A percentile compares a stretch with the other conserved stretches of the same genome.
Evolutionary conservation across 345 rosid genomes (phyloP).

Genomic region (Kandelia obovata): DNA sequence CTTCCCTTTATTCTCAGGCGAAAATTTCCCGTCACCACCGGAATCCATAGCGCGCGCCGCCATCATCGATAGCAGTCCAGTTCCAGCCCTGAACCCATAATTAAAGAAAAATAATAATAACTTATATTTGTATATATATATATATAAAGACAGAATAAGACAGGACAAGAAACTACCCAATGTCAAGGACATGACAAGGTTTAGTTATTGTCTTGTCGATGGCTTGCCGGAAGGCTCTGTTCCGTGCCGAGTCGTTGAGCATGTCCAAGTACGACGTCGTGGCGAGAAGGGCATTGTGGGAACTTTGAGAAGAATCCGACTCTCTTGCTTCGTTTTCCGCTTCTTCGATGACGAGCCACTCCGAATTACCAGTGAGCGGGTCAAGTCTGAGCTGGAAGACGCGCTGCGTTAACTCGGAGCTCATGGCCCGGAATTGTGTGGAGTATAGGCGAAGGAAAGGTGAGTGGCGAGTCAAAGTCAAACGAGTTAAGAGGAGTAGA

Average conservation of each 20-base stretch:
- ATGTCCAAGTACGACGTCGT: slow-evolving; percentile 69
- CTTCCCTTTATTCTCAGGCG: slow-evolving; percentile 23
- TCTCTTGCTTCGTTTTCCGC: slow-evolving; percentile 30
- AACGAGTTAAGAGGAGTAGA: slow-evolving; percentile 11
- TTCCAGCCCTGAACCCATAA: slow-evolving; percentile 70
- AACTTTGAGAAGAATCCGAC: slow-evolving; percentile 11
- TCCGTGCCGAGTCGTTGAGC: slow-evolving; percentile 65
- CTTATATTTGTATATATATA: background rate
- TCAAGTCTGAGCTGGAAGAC: slow-evolving; percentile 60
- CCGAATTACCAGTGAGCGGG: slow-evolving; percentile 62
- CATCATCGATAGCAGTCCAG: slow-evolving; percentile 96
- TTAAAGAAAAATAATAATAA: background rate
- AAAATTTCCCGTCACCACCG: slow-evolving; percentile 14
- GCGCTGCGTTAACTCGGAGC: slow-evolving; percentile 38
- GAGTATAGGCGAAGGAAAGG: slow-evolving; percentile 5
- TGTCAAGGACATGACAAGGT: slow-evolving; percentile 87
- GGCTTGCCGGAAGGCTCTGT: slow-evolving; percentile 51
- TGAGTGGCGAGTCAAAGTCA: slow-evolving; percentile 9
- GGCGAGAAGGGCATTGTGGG: slow-evolving; percentile 41
- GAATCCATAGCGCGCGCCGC: slow-evolving; percentile 61
- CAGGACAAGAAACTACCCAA: slow-evolving; percentile 49
- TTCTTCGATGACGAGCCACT: slow-evolving; percentile 62
- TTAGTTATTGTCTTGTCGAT: slow-evolving; percentile 52
- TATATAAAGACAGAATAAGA: background rate
- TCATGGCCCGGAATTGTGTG: slow-evolving; percentile 37